A percentile compares a stretch with the other conserved stretches of the same genome.
Conservation (phyloP, 139 green algal species). For the Mesotaenium endlicherianum region DNA sequence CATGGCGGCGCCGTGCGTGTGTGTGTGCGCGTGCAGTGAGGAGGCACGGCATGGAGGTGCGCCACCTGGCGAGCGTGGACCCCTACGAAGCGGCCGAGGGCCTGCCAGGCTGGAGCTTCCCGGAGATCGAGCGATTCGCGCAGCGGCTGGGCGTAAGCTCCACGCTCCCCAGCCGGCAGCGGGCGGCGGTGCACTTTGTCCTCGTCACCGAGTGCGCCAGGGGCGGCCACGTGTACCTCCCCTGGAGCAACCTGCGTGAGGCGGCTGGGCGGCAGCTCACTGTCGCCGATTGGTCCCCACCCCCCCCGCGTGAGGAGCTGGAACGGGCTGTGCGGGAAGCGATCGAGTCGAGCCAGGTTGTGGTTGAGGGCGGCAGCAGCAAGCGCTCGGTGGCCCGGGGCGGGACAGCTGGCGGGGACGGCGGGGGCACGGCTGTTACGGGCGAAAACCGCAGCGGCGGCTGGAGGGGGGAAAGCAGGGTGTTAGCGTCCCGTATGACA, state of each 20-base stretch:
- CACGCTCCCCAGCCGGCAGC: slow-evolving; percentile 4
- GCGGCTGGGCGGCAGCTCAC: not conserved
- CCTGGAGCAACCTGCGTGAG: not conserved
- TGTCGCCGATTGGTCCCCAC: not conserved
- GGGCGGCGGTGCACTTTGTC: not conserved
- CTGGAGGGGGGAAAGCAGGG: no score
- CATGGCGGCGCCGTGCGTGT: no score
- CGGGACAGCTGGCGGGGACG: not conserved
- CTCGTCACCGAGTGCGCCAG: not conserved
- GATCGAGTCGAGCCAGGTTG: not conserved
- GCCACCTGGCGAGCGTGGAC: not conserved
- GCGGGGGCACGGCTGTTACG: no score
- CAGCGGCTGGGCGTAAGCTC: slow-evolving; percentile 12
- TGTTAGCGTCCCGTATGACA: no score
- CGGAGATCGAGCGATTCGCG: slow-evolving; percentile 13
- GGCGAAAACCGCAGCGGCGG: no score
- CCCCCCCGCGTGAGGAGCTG: not conserved
- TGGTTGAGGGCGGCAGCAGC: slow-evolving; percentile 1
- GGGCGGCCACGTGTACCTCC: slow-evolving; percentile 18
- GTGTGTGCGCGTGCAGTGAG: not conserved
- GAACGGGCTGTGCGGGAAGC: not conserved
- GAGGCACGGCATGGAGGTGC: slow-evolving; percentile 1
- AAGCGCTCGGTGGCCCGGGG: not conserved
- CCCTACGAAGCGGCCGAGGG: slow-evolving; percentile 19
- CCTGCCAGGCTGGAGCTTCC: slow-evolving; percentile 38